phyloP scores from a whole-genome alignment of 2,329 filamentous ascomycete species.

The Rutstroemia sp. region DNA sequence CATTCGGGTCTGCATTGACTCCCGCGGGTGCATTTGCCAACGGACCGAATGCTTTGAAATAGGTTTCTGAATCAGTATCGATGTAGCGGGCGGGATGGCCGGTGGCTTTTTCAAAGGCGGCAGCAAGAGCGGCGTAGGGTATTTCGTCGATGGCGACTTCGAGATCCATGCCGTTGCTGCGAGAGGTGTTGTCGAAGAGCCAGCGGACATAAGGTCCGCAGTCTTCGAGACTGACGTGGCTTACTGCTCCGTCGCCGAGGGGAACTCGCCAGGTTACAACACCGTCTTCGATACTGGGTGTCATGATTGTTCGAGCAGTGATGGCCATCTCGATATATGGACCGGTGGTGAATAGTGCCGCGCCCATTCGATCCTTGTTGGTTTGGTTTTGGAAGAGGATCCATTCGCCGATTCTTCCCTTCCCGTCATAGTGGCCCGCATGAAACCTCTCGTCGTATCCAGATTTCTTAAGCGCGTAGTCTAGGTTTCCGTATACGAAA shows the following conservation, averaged over 20 bases:
- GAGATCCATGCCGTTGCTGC: slow-evolving; percentile 39
- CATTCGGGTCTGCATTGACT: slow-evolving; percentile 29
- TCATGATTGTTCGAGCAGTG: slow-evolving; percentile 32
- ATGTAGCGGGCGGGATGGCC: slow-evolving; percentile 36
- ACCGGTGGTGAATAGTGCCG: slow-evolving; percentile 35
- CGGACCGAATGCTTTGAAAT: slow-evolving; percentile 23
- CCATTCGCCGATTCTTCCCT: slow-evolving; percentile 39
- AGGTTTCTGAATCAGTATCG: slow-evolving; percentile 31
- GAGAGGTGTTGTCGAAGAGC: slow-evolving; percentile 40
- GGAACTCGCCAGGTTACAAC: slow-evolving; percentile 37
- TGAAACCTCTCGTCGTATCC: slow-evolving; percentile 40
- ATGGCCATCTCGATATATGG: slow-evolving; percentile 42
- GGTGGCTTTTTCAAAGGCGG: slow-evolving; percentile 37
- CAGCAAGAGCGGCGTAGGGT: slow-evolving; percentile 33
- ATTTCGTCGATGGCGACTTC: slow-evolving; percentile 38
- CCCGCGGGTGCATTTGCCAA: slow-evolving; percentile 29
- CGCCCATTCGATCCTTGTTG: slow-evolving; percentile 31
- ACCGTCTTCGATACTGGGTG: slow-evolving; percentile 34
- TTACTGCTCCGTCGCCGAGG: slow-evolving; percentile 34
- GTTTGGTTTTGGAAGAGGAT: slow-evolving; percentile 36
- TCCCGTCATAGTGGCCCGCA: slow-evolving; percentile 41
- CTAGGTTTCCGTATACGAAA: slow-evolving; percentile 42
- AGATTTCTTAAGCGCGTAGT: slow-evolving; percentile 41
- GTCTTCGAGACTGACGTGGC: slow-evolving; percentile 39
- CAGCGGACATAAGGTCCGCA: slow-evolving; percentile 40